Conservation (phyloP, 2,329 filamentous ascomycete species). For the Thermothelomyces thermophilus region DNA sequence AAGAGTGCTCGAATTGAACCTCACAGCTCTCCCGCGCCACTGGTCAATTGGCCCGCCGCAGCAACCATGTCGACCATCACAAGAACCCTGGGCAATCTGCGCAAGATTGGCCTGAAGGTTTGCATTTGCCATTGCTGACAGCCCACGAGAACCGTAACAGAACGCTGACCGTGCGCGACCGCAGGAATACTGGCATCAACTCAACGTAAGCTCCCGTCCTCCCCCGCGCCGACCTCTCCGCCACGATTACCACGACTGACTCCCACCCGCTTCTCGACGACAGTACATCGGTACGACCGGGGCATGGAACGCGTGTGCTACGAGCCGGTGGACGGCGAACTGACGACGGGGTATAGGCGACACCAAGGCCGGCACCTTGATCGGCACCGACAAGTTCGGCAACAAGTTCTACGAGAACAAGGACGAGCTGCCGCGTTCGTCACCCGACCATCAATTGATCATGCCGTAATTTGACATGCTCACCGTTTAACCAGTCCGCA, state of each 20-base stretch:
- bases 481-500: constrained; percentile 62
- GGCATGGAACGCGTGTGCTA: background rate
- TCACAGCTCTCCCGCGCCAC: constrained; percentile 7
- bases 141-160: background rate
- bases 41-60: constrained; percentile 30
- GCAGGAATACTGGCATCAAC: constrained; percentile 85
- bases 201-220: constrained; percentile 68
- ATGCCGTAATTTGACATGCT: background rate
- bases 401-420: constrained; percentile 99
- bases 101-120: constrained; percentile 84
- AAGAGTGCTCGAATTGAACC: constrained; percentile 10
- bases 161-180: constrained; percentile 18
- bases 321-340: background rate
- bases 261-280: constrained; percentile 20
- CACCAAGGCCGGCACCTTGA: constrained; percentile 84
- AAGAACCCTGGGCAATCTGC: constrained; percentile 80
- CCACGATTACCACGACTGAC: constrained; percentile 22
- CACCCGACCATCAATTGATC: background rate
- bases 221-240: constrained; percentile 16
- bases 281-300: constrained; percentile 51
- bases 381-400: constrained; percentile 82
- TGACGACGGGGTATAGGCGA: constrained; percentile 56
- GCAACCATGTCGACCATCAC: constrained; percentile 79
- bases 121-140: constrained; percentile 16
- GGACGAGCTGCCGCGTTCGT: constrained; percentile 83